A percentile compares a stretch with the other conserved stretches of the same genome.
These are phyloP conservation scores for Neoarthrinium moseri DNA, from an alignment of 2,329 filamentous ascomycete genomes.

Conservation along the genomic window DNA sequence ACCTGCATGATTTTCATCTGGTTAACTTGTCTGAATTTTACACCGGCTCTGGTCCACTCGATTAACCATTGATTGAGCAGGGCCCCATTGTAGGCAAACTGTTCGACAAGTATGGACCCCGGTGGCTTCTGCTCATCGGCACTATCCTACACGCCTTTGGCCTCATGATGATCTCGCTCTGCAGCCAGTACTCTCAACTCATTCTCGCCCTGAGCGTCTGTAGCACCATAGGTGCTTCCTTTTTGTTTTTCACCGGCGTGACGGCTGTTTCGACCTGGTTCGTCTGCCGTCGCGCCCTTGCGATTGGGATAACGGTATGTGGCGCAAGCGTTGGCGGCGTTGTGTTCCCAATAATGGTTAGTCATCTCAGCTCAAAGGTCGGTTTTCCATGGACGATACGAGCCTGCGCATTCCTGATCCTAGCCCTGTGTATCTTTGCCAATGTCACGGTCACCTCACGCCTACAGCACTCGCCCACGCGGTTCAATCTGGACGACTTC, in stretches of 20 bases:
- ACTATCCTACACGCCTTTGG: conserved; percentile 59
- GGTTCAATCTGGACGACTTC: background rate
- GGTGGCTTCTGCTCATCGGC: conserved; percentile 52
- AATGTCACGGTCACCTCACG: conserved; percentile 6
- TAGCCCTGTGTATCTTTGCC: conserved; percentile 14
- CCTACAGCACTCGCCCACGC: background rate
- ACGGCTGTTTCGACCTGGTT: conserved; percentile 49
- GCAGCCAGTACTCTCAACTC: conserved; percentile 42
- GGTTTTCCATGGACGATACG: conserved; percentile 35
- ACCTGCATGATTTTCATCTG: conserved; percentile 40
- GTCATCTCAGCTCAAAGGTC: conserved; percentile 49
- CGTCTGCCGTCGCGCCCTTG: conserved; percentile 46
- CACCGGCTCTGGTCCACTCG: no score
- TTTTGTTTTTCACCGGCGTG: conserved; percentile 36
- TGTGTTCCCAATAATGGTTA: conserved; percentile 60
- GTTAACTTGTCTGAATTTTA: background rate
- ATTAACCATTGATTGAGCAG: no score
- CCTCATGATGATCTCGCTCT: conserved; percentile 63
- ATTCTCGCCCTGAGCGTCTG: conserved; percentile 42
- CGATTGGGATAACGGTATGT: conserved; percentile 51
- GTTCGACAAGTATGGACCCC: conserved; percentile 65
- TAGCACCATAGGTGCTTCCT: conserved; percentile 38
- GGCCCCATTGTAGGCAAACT: conserved; percentile 51
- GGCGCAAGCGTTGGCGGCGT: conserved; percentile 55
- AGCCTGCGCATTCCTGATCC: conserved; percentile 16